Evolutionary conservation across 2,329 filamentous ascomycete genomes (phyloP).

Genomic region (Colletotrichum agaves): DNA sequence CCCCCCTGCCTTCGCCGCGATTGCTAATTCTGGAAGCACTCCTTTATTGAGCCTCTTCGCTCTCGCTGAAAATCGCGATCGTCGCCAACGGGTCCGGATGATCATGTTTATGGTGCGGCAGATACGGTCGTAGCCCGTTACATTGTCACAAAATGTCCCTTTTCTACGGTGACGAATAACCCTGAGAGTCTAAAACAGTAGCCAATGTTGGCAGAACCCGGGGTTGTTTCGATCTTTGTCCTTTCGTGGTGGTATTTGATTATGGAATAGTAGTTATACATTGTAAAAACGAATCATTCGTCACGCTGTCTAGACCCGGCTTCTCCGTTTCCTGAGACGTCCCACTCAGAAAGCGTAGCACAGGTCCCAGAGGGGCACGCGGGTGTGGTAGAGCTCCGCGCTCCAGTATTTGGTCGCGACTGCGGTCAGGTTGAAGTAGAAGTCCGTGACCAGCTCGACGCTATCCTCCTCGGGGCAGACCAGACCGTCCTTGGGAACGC

Average conservation of each 20-base stretch:
- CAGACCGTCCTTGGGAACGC: constrained; percentile 35
- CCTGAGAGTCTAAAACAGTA: neutral
- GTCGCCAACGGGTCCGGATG: neutral
- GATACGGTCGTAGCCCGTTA: neutral
- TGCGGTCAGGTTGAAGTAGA: constrained; percentile 42
- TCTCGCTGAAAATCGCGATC: neutral
- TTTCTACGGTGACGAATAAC: constrained; percentile 6
- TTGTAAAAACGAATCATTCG: neutral
- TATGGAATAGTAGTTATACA: constrained; percentile 15
- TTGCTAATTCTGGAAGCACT: constrained; percentile 18
- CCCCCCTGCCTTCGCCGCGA: neutral
- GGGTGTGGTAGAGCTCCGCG: constrained; percentile 39
- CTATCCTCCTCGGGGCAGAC: constrained; percentile 41
- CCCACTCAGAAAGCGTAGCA: constrained; percentile 32
- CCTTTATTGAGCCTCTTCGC: neutral
- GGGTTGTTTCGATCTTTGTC: neutral
- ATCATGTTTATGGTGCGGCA: constrained; percentile 17
- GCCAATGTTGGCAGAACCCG: neutral
- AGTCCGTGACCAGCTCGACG: constrained; percentile 42
- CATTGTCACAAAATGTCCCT: neutral
- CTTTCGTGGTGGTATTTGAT: neutral
- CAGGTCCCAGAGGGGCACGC: constrained; percentile 35
- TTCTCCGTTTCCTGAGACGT: neutral
- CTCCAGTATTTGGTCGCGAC: constrained; percentile 44
- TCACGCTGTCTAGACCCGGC: neutral